Conservation (phyloP, 306 rosid genomes). For the Cyamopsis tetragonoloba region DNA sequence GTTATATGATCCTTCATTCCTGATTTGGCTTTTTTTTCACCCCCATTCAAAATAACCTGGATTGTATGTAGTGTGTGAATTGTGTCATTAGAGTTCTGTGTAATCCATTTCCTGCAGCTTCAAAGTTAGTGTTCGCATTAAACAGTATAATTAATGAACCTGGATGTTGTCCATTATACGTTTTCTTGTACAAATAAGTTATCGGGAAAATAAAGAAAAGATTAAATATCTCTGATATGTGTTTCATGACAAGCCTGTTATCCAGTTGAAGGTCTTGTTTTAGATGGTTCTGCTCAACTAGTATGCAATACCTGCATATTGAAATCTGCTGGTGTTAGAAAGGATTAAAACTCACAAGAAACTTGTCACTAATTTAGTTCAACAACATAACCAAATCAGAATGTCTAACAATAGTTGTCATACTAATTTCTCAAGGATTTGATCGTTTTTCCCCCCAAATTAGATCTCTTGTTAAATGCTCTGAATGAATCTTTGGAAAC, state of each 20-base stretch:
- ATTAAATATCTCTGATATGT: not conserved
- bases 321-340: not conserved
- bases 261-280: not conserved
- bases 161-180: constrained; percentile 16
- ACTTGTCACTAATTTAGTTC: not conserved
- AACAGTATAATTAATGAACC: constrained; percentile 33
- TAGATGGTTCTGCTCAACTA: not conserved
- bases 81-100: no score
- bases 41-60: constrained; percentile 31
- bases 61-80: constrained; percentile 50
- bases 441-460: no score
- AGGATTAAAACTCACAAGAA: not conserved
- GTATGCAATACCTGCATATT: not conserved
- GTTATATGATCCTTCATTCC: constrained; percentile 39
- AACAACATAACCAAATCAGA: not conserved
- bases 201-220: constrained; percentile 14
- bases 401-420: no score
- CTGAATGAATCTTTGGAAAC: no score
- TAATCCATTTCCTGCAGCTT: constrained; percentile 28
- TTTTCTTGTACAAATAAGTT: constrained; percentile 15
- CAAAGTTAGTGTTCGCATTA: constrained; percentile 33
- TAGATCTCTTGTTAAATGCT: no score
- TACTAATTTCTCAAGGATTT: no score
- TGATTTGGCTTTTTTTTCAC: constrained; percentile 22
- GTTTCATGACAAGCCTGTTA: not conserved